Conservation (phyloP, 805 yeast species). For the Kazachstania taianensis region DNA sequence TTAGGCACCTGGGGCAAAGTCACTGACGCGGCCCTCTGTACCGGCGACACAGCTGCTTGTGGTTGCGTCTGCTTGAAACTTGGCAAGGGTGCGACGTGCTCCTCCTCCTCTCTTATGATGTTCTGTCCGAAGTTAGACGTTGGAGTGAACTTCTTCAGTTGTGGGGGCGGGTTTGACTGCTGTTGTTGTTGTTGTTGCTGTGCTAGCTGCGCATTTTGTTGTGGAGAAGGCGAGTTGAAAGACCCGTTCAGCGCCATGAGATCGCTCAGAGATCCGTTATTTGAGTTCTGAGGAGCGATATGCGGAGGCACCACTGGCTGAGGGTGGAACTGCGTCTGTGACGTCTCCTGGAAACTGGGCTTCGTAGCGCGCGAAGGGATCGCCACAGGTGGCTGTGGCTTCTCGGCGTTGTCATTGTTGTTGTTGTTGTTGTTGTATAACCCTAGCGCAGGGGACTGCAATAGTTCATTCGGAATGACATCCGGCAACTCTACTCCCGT, state of each 20-base stretch:
- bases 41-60: constrained; percentile 35
- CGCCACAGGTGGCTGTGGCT: constrained; percentile 14
- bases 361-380: constrained; percentile 33
- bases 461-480: constrained; percentile 58
- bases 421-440: constrained; percentile 13
- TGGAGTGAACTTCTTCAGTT: constrained; percentile 53
- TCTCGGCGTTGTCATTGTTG: constrained; percentile 7
- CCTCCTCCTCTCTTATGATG: constrained; percentile 34
- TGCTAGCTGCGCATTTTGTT: constrained; percentile 9
- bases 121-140: constrained; percentile 79
- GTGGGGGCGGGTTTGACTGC: constrained; percentile 13
- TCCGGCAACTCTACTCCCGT: constrained; percentile 73
- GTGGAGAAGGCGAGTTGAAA: constrained; percentile 33
- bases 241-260: constrained; percentile 50
- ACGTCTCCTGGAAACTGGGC: constrained; percentile 24
- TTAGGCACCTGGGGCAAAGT: constrained; percentile 28
- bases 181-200: background rate
- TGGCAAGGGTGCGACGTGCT: constrained; percentile 23
- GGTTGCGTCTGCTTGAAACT: constrained; percentile 8
- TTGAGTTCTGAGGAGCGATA: constrained; percentile 14
- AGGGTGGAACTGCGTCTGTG: no score
- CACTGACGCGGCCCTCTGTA: constrained; percentile 35
- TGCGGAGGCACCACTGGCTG: constrained; percentile 4
- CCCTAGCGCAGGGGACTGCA: constrained; percentile 30
- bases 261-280: constrained; percentile 52